Evolutionary conservation across 2,329 filamentous ascomycete species (phyloP).

Genomic region (Sclerotinia subarctica): DNA sequence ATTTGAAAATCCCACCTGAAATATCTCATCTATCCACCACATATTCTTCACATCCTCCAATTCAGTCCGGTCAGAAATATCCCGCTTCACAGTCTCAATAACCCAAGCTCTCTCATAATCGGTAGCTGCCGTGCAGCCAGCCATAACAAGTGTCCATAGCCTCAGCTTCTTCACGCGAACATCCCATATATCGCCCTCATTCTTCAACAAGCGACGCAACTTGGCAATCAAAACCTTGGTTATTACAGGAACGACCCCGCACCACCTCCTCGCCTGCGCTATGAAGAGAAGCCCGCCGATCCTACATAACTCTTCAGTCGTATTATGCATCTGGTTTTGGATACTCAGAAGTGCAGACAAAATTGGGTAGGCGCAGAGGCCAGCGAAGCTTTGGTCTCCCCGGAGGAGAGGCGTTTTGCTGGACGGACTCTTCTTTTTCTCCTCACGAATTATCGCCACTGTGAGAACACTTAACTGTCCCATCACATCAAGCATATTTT

Average conservation of each 20-base stretch:
- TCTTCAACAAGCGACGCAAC: not conserved
- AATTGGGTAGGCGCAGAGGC: constrained; percentile 10
- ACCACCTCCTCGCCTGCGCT: not conserved
- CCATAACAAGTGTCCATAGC: constrained; percentile 3
- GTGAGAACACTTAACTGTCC: not conserved
- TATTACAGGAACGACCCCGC: not conserved
- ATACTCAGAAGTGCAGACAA: not conserved
- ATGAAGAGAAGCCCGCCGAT: constrained; percentile 1
- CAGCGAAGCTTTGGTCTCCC: constrained; percentile 2
- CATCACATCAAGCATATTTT: not conserved
- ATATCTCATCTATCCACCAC: constrained; percentile 9
- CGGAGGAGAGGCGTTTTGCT: not conserved
- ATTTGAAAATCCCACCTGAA: not conserved
- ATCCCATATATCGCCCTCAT: not conserved
- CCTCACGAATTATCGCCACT: not conserved
- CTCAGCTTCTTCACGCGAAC: not conserved
- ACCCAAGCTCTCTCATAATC: not conserved
- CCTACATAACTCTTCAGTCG: not conserved
- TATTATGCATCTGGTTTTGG: not conserved
- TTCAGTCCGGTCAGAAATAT: not conserved
- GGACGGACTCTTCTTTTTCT: not conserved
- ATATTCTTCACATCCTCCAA: not conserved
- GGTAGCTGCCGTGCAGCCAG: not conserved
- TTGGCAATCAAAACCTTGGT: not conserved
- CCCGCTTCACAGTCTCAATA: not conserved